Conservation (phyloP, 805 yeast species). For the Maudiozyma pseudohumilis region DNA sequence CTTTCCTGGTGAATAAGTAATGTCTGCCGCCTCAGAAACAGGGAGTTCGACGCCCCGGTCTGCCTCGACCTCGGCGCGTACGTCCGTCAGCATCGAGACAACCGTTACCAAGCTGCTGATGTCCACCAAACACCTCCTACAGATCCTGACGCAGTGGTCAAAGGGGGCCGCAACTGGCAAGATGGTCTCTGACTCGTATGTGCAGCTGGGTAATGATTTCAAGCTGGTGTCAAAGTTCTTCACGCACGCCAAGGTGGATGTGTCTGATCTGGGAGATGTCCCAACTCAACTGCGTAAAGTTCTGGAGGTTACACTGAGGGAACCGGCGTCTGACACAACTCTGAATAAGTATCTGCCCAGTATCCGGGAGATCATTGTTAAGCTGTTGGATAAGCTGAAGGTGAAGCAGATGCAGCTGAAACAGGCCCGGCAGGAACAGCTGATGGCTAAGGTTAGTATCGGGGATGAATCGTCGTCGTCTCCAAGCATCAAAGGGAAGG, state of each 20-base stretch:
- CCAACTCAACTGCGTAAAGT: conserved; percentile 73
- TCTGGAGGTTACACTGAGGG: conserved; percentile 77
- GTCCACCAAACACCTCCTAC: conserved; percentile 82
- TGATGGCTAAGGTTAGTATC: conserved; percentile 5
- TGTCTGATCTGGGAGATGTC: conserved; percentile 79
- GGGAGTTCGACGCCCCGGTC: conserved; percentile 5
- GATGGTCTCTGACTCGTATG: conserved; percentile 84
- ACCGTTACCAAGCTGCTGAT: conserved; percentile 71
- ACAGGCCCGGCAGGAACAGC: conserved; percentile 15
- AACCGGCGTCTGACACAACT: conserved; percentile 73
- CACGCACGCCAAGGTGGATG: conserved; percentile 66
- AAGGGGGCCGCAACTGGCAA: conserved; percentile 65
- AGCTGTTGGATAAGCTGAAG: conserved; percentile 68
- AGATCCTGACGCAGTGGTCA: conserved; percentile 86
- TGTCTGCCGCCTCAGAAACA: conserved; percentile 1
- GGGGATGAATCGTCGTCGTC: no score
- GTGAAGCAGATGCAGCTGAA: conserved; percentile 52
- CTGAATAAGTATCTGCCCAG: conserved; percentile 73
- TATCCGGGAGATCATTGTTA: conserved; percentile 78
- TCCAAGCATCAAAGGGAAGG: no score
- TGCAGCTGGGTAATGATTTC: conserved; percentile 87
- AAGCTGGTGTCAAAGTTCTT: conserved; percentile 77
- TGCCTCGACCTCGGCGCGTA: conserved; percentile 8
- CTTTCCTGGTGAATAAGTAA: background rate
- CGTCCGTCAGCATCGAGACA: conserved; percentile 50